Evolutionary conservation across 1,139 yeast species (phyloP), one percentile per base, ranked within the genome.

Genomic region (Zygoascus hellenicus): DNA sequence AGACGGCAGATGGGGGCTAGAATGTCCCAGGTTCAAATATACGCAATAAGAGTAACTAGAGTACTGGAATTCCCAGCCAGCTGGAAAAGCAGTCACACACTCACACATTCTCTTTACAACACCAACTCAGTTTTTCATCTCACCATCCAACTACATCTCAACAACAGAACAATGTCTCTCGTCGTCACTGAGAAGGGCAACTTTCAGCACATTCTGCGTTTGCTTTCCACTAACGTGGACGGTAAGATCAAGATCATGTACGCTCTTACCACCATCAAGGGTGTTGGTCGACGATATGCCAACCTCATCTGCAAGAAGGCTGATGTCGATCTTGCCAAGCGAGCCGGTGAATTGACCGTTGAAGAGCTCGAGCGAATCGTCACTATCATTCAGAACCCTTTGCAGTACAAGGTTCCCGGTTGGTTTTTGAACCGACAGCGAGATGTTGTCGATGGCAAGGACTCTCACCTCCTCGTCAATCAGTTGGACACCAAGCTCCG

Each of bases 401-500:
- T 95, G 71, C 90, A 92, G 77, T 92, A 88, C 81, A 94, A 94
- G 85, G 83, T 92, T 73, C 99, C 99, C 78, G 82, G 95, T 65
- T 92, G 99, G 99, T 94, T 94, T 90, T 88, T 92, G 74, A 94
- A 92, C 94, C 86, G 98, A 85, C 98, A 92, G 81, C 87, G 87
- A 73, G 98, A 94, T 76, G 83, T 88, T 71, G 86, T 82, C 69
- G 97, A 92, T 72, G 99, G 98, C 78, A 92, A 94, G 83, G 95
- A 92, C 80, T 82, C 88, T 82, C 99, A 92, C 81, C 87, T 87
- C 71, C 85, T 92, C 69, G 97, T 97, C 68, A 92, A 92, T 92
- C 87, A 87, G 81, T 80, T 94, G 76, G 98, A 94, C 80, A 87
- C 96, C 70, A 92, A 92, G 81, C 87, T 92, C 78, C 94, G 99